Evolutionary conservation across 129 eudicot genomes (phyloP).

Genomic region (Glebionis coronaria): DNA sequence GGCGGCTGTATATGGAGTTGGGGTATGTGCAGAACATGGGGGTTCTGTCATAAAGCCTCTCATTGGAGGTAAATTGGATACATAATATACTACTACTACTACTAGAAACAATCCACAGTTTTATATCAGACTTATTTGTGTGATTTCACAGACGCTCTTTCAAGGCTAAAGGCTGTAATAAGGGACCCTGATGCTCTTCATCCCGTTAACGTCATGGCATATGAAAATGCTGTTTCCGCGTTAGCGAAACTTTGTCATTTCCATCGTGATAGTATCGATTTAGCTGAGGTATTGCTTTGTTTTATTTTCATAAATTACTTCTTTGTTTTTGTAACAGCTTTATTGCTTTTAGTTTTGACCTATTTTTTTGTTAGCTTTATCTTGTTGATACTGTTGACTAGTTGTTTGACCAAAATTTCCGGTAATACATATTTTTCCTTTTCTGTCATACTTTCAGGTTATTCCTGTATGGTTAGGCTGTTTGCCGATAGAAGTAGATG

Average conservation of each 20-base stretch:
- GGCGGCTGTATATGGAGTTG: conserved; percentile 98
- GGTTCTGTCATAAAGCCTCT: too few relatives aligned
- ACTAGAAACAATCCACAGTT: too few relatives aligned
- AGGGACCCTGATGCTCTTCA: too few relatives aligned
- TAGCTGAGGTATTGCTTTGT: conserved; percentile 60
- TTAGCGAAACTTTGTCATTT: conserved; percentile 87
- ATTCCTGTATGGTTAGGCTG: conserved; percentile 91
- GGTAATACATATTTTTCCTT: too few relatives aligned
- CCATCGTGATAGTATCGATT: conserved; percentile 75
- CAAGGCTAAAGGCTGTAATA: conserved; percentile 23
- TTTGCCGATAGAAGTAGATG: conserved; percentile 86
- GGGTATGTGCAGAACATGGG: conserved; percentile 46
- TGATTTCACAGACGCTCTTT: conserved; percentile 75
- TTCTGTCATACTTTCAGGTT: too few relatives aligned
- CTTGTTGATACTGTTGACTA: too few relatives aligned
- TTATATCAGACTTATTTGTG: background rate
- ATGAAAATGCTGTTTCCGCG: conserved; percentile 97
- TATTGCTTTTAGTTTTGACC: too few relatives aligned
- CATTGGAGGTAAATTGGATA: background rate
- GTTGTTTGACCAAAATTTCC: too few relatives aligned
- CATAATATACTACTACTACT: too few relatives aligned
- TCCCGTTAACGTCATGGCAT: conserved; percentile 28
- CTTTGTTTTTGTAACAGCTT: too few relatives aligned
- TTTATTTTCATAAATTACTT: background rate
- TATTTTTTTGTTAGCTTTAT: too few relatives aligned